Evolutionary conservation across 768 basidiomycete genomes (phyloP), one percentile per base, ranked within the genome.

Genomic region (Mycena galopus): DNA sequence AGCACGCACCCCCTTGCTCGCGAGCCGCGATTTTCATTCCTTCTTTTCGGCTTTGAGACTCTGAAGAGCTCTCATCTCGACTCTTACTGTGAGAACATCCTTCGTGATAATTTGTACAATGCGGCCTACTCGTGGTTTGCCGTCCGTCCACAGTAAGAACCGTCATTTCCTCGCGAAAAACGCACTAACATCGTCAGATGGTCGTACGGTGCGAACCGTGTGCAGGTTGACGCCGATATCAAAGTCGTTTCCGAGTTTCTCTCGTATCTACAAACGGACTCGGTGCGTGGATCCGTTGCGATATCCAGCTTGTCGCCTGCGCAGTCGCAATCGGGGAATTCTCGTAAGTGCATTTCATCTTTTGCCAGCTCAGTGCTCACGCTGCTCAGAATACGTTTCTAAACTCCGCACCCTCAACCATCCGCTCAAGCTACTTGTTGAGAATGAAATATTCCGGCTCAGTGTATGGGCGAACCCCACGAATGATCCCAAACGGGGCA

Each of bases 171-270:
- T 17, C 39, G 5, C 35, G 44, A n/a, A 57, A 4, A 35, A 30
- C 60, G 30, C 50, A 58, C 59, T 72, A 4, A 68, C 29, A n/a
- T 30, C 37, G 23, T 39, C 76, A 98, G 97, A 77, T 99, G 97
- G 97, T 93, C 97, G 5, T 98, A 92, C 79, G 98, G 97, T n/a
- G 94, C 95, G 29, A 95, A 95, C 81, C 92, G 96, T 3, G 91
- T 96, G 7, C 96, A 98, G 82, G 85, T 98, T 23, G 92, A 94
- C 73, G 91, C 94, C 1, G 97, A 99, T 79, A 89, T 96, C 77
- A 95, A 93, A 80, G 86, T 97, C 0, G 83, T 99, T 9, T 90
- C 91, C 21, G 96, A 98, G 77, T 95, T 99, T 77, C 79, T 94
- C 30, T 88, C 89, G 0, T 92, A 92, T 75, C 82, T 98, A 33